These are phyloP conservation scores for Penicillium robsamsonii DNA, from an alignment of 495 filamentous ascomycete genomes.

Conservation along the genomic window DNA sequence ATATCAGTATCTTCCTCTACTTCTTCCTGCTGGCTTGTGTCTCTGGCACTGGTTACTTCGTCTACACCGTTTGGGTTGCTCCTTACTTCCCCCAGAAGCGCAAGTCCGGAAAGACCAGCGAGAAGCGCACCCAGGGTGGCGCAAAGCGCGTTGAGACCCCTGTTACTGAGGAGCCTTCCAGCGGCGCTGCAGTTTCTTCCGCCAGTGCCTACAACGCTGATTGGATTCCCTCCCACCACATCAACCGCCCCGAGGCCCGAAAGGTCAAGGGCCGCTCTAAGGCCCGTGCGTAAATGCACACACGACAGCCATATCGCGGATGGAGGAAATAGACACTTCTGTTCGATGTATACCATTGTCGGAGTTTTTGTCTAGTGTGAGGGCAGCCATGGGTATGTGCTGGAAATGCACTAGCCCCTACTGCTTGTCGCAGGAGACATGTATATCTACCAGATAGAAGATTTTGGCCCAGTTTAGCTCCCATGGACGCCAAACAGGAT, in stretches of 20 bases:
- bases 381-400: slow-evolving; percentile 10
- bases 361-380: neutral
- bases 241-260: slow-evolving; percentile 79
- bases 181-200: slow-evolving; percentile 66
- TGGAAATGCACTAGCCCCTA: slow-evolving; percentile 31
- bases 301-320: slow-evolving; percentile 8
- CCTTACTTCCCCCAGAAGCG: slow-evolving; percentile 93
- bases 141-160: slow-evolving; percentile 64
- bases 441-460: slow-evolving; percentile 34
- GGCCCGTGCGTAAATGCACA: slow-evolving; percentile 40
- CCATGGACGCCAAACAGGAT: slow-evolving; percentile 6
- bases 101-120: slow-evolving; percentile 60
- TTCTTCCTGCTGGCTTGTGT: slow-evolving; percentile 80
- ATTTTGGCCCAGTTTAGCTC: slow-evolving; percentile 11
- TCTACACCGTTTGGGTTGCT: slow-evolving; percentile 96
- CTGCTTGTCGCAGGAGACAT: slow-evolving; percentile 23
- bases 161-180: slow-evolving; percentile 59
- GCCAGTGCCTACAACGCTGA: slow-evolving; percentile 85
- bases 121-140: slow-evolving; percentile 56
- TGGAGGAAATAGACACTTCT: neutral
- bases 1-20: slow-evolving; percentile 87
- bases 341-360: neutral
- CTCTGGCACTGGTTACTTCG: slow-evolving; percentile 81
- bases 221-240: slow-evolving; percentile 92
- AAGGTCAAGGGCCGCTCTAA: slow-evolving; percentile 72